Evolutionary conservation across 2,329 filamentous ascomycete genomes (phyloP), one percentile per base, ranked within the genome.

Genomic region (Aaosphaeria arxii): DNA sequence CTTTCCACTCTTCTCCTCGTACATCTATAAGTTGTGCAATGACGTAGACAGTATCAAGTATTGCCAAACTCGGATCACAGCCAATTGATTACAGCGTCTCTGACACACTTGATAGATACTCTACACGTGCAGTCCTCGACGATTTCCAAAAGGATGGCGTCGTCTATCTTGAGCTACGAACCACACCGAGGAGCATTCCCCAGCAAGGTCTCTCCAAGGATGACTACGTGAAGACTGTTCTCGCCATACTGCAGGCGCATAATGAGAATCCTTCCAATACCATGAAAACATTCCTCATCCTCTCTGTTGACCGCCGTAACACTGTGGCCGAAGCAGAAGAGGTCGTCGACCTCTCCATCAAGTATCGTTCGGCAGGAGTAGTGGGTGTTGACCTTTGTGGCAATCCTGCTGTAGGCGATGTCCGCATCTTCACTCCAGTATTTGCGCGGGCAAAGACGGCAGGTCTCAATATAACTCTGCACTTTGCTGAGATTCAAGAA

Each of bases 381-480:
- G 85, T 92, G 1, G 89, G 84, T 11, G 69, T 94, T 24, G 89
- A 94, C 62, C 79, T 94, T 17, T 92, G 88, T 67, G 89, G 89
- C 13, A 84, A 95, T 61, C 89, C 88, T 1, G 73, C 78, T 0
- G 77, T 75, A 53, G 84, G 84, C 7, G 77, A 84, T 43, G 74
- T 91, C 17, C 70, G 75, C 11, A 69, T 80, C 5, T 87, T 89
- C 63, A 71, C 74, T 1, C 70, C 77, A 0, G 78, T 83, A 0
- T 87, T 94, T 55, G 57, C 65, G 1, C 71, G 74, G 46, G 87
- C 86, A 5, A 79, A 76, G 50, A 64, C 60, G 0, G 62, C 76
- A 1, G 81, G 80, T 0, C 66, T 94, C 11, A 77, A 77, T 1
- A 69, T 90, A 29, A 91, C 89, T 0, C 70, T 92, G 45, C 89